Evolutionary conservation across 2,329 filamentous ascomycete species (phyloP).

Genomic region (Aspergillus eucalypticola): DNA sequence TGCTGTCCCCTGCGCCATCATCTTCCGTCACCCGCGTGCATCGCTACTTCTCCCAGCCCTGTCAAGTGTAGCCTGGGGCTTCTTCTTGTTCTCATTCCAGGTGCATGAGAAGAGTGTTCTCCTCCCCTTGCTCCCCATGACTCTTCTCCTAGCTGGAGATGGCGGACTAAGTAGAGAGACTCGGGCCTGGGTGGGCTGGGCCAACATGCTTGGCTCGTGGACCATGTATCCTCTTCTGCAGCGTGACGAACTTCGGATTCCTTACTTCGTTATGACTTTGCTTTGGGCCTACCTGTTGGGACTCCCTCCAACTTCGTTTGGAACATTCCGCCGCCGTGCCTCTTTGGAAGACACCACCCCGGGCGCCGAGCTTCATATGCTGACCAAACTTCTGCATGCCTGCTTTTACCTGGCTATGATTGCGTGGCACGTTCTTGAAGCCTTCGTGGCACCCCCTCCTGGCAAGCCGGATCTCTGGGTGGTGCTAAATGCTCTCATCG

Average conservation of each 20-base stretch:
- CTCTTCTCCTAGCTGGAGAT: slow-evolving; percentile 74
- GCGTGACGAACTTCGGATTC: slow-evolving; percentile 78
- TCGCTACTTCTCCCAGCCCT: slow-evolving; percentile 77
- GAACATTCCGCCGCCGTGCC: slow-evolving; percentile 62
- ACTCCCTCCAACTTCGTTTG: slow-evolving; percentile 73
- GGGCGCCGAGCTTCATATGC: slow-evolving; percentile 51
- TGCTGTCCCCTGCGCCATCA: slow-evolving; percentile 72
- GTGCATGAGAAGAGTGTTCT: slow-evolving; percentile 98
- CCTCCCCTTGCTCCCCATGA: slow-evolving; percentile 90
- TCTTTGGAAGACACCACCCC: slow-evolving; percentile 35
- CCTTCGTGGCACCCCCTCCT: slow-evolving; percentile 65
- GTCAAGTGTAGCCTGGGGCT: slow-evolving; percentile 86
- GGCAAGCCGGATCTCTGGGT: slow-evolving; percentile 93
- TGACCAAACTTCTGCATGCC: slow-evolving; percentile 71
- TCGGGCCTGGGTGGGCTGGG: slow-evolving; percentile 92
- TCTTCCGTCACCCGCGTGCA: slow-evolving; percentile 77
- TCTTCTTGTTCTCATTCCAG: slow-evolving; percentile 97
- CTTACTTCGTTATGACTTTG: slow-evolving; percentile 80
- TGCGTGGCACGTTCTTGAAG: slow-evolving; percentile 77
- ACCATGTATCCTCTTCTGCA: slow-evolving; percentile 90
- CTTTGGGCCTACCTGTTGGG: slow-evolving; percentile 92
- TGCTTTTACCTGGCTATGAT: slow-evolving; percentile 76
- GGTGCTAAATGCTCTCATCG: slow-evolving; percentile 83
- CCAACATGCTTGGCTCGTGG: slow-evolving; percentile 85
- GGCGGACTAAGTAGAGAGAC: slow-evolving; percentile 74